Conservation (phyloP, 2,329 filamentous ascomycete genomes). For the Lachnellula suecica region DNA sequence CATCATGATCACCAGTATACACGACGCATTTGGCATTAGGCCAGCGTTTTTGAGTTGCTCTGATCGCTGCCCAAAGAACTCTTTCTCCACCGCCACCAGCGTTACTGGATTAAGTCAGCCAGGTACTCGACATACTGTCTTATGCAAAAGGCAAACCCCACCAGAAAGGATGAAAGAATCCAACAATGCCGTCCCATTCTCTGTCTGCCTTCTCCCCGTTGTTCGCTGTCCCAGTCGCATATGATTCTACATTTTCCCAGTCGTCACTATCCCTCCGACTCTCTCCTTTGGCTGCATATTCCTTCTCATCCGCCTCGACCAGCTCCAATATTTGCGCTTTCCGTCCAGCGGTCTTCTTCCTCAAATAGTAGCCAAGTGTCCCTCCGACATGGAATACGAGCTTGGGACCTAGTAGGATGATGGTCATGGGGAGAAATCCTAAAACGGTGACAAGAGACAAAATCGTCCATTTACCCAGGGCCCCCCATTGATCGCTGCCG, state of each 20-base stretch:
- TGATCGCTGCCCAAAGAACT: conserved; percentile 93
- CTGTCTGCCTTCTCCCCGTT: conserved; percentile 46
- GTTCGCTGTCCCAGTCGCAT: conserved; percentile 43
- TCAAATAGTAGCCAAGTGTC: conserved; percentile 58
- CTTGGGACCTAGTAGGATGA: conserved; percentile 26
- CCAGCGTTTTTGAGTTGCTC: conserved; percentile 85
- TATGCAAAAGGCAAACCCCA: conserved; percentile 36
- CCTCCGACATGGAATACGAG: conserved; percentile 34
- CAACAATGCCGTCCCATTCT: conserved; percentile 82
- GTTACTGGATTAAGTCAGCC: conserved; percentile 58
- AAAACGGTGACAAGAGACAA: conserved; percentile 30
- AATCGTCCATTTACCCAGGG: no score
- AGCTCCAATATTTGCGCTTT: conserved; percentile 56
- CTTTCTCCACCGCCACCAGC: conserved; percentile 93
- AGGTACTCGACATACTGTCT: not conserved
- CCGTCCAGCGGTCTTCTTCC: conserved; percentile 62
- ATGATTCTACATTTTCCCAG: conserved; percentile 69
- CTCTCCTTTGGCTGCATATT: conserved; percentile 16
- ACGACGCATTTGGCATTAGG: conserved; percentile 87
- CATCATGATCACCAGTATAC: conserved; percentile 93
- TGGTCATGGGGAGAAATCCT: conserved; percentile 32
- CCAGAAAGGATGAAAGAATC: conserved; percentile 99
- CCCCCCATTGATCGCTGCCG: conserved; percentile 26
- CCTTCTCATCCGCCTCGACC: conserved; percentile 38
- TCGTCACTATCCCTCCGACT: conserved; percentile 53